These are phyloP conservation scores for Xylaria grammica DNA, from an alignment of 495 filamentous ascomycete species.

Conservation along the genomic window DNA sequence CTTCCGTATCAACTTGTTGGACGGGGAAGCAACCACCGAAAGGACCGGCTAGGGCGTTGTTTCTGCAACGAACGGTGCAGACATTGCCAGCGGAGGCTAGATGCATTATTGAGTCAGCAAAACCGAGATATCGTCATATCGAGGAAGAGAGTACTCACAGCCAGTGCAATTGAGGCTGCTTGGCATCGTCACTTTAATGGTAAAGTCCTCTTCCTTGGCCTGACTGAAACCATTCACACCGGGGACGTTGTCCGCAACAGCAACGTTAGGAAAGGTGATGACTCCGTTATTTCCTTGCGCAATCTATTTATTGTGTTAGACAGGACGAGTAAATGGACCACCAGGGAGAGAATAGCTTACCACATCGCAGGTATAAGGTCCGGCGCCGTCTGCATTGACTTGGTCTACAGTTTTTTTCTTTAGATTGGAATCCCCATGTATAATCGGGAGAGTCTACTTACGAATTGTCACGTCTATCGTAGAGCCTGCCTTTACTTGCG, in stretches of 20 bases:
- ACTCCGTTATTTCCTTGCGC: conserved; percentile 46
- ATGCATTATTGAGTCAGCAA: conserved; percentile 1
- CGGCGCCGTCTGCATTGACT: conserved; percentile 62
- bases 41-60: conserved; percentile 60
- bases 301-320: conserved; percentile 29
- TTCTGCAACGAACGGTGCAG: conserved; percentile 62
- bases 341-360: conserved; percentile 19
- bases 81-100: conserved; percentile 53
- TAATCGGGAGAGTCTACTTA: background rate
- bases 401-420: conserved; percentile 45
- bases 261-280: conserved; percentile 46
- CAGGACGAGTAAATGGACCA: background rate
- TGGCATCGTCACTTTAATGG: conserved; percentile 53
- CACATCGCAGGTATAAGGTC: conserved; percentile 57
- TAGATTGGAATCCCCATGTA: background rate
- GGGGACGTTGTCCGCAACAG: conserved; percentile 51
- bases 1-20: conserved; percentile 45
- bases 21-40: conserved; percentile 59
- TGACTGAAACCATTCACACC: conserved; percentile 54
- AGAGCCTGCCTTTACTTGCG: conserved; percentile 46
- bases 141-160: conserved; percentile 27
- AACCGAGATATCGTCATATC: too few relatives aligned
- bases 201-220: conserved; percentile 50
- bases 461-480: conserved; percentile 49
- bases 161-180: conserved; percentile 45